Percentiles rank a stretch among this genome's conserved stretches.
Evolutionary conservation across 306 rosid genomes (phyloP).

Genomic region (Oxytropis ochrocephala): DNA sequence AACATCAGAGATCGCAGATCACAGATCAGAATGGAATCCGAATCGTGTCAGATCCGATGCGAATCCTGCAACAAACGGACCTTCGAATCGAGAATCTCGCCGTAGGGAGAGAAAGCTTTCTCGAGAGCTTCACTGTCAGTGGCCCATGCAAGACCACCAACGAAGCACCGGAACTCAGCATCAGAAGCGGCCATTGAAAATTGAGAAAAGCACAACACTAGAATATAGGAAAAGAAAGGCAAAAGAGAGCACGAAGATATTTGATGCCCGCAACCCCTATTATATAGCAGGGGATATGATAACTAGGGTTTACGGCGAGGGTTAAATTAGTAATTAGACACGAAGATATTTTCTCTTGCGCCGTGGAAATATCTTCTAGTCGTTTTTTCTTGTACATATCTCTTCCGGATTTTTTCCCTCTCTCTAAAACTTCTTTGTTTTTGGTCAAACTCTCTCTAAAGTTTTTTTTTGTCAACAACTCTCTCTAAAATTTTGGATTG

Average conservation of each 20-base stretch:
- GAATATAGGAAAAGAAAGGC: neutral
- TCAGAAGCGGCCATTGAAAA: conserved; percentile 52
- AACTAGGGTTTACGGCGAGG: conserved; percentile 31
- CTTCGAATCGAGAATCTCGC: conserved; percentile 87
- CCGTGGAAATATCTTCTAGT: too few relatives aligned
- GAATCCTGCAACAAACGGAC: conserved; percentile 83
- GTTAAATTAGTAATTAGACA: too few relatives aligned
- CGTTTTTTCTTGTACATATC: too few relatives aligned
- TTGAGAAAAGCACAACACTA: neutral
- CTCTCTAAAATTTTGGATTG: too few relatives aligned
- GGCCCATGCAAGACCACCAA: conserved; percentile 97
- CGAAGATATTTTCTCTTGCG: too few relatives aligned
- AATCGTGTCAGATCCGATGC: conserved; percentile 52
- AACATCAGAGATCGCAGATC: conserved; percentile 23
- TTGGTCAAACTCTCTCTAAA: too few relatives aligned
- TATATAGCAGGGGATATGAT: conserved; percentile 31
- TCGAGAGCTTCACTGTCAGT: conserved; percentile 58
- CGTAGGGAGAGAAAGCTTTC: conserved; percentile 60
- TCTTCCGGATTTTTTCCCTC: too few relatives aligned
- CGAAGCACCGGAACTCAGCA: conserved; percentile 69
- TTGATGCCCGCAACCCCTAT: accelerated
- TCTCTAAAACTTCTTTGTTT: too few relatives aligned
- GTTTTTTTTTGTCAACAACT: too few relatives aligned
- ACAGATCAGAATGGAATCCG: conserved; percentile 48
- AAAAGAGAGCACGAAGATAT: neutral